Conservation (phyloP, 78 protist species). For the Thecamonas trahens region DNA sequence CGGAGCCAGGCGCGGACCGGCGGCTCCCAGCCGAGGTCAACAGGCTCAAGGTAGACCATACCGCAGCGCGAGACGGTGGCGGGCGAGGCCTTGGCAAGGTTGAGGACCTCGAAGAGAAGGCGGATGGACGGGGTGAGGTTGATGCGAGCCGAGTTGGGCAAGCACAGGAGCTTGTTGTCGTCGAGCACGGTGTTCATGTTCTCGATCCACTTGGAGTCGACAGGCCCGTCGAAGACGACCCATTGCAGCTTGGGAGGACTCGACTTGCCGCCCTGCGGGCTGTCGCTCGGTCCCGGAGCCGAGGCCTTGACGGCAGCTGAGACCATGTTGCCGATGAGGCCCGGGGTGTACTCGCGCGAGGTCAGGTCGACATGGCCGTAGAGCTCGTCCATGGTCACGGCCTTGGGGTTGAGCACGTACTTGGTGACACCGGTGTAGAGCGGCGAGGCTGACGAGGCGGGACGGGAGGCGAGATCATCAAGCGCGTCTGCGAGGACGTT, state of each 20-base stretch:
- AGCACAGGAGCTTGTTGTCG: slow-evolving; percentile 86
- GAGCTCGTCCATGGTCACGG: slow-evolving; percentile 79
- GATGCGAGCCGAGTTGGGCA: slow-evolving; percentile 70
- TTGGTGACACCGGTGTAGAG: neutral
- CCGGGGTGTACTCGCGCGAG: slow-evolving; percentile 78
- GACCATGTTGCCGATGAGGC: slow-evolving; percentile 60
- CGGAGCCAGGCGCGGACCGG: slow-evolving; percentile 28
- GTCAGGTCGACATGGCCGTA: slow-evolving; percentile 75
- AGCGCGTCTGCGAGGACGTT: slow-evolving; percentile 51
- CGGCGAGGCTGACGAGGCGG: no score
- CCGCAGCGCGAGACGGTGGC: slow-evolving; percentile 84
- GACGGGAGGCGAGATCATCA: neutral
- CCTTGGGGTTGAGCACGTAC: slow-evolving; percentile 66
- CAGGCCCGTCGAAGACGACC: slow-evolving; percentile 84
- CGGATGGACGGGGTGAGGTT: slow-evolving; percentile 41
- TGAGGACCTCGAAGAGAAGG: slow-evolving; percentile 73
- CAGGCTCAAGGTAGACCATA: slow-evolving; percentile 72
- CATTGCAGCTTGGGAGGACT: slow-evolving; percentile 39
- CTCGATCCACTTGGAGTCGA: slow-evolving; percentile 86
- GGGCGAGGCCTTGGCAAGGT: slow-evolving; percentile 76
- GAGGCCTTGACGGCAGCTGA: slow-evolving; percentile 16
- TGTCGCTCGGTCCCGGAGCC: no score
- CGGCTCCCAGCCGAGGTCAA: slow-evolving; percentile 49
- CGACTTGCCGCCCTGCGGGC: neutral
- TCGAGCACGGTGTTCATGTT: slow-evolving; percentile 83